phyloP scores from a whole-genome alignment of 495 filamentous ascomycete genomes.

The Penicillium roqueforti region DNA sequence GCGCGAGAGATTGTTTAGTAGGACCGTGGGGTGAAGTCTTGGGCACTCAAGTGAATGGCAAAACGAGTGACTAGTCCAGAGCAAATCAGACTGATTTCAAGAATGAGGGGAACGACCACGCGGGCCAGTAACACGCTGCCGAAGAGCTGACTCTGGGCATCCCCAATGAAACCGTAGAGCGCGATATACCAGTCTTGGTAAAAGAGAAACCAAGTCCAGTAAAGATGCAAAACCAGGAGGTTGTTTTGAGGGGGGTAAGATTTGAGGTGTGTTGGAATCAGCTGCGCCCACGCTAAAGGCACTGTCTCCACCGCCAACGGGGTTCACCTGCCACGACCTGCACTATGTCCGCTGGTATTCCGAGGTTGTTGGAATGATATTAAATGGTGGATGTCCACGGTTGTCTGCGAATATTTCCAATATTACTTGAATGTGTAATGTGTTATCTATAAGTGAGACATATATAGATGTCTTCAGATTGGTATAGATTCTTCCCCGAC shows the following conservation, averaged over 20 bases:
- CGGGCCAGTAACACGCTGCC: conserved; percentile 16
- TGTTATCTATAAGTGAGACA: no score
- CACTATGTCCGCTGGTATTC: no score
- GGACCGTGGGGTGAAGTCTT: background rate
- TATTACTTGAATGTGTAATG: no score
- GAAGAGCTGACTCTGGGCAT: conserved; percentile 6
- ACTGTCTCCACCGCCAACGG: conserved; percentile 10
- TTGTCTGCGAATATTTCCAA: no score
- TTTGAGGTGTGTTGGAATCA: conserved; percentile 1
- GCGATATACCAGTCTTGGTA: background rate
- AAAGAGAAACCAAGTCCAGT: background rate
- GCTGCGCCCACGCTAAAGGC: conserved; percentile 8
- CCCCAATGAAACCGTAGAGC: conserved; percentile 1
- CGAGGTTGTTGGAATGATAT: no score
- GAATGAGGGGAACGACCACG: conserved; percentile 16
- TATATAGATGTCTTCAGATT: background rate
- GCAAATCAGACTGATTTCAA: background rate
- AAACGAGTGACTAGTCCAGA: conserved; percentile 4
- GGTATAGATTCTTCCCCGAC: no score
- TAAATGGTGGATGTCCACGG: background rate
- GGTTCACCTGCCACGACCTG: background rate
- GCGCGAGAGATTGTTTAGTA: background rate
- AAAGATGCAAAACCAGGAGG: background rate
- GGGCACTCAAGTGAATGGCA: background rate
- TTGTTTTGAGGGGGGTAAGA: background rate